phyloP scores from a whole-genome alignment of 495 filamentous ascomycete species.

The Xylaria nigripes region DNA sequence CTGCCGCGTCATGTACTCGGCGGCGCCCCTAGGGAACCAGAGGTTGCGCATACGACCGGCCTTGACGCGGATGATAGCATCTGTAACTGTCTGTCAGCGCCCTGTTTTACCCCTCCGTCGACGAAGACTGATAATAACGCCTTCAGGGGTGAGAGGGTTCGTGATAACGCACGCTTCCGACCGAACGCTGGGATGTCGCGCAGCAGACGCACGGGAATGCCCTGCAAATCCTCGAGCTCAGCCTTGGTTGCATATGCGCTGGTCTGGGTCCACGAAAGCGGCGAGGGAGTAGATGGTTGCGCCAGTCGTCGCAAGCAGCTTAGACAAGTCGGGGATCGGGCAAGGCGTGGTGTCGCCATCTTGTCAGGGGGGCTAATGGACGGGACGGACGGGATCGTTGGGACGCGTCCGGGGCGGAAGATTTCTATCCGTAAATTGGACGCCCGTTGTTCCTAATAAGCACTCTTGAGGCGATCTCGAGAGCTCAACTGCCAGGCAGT shows the following conservation, averaged over 20 bases:
- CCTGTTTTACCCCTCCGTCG: background rate
- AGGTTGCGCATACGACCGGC: slow-evolving; percentile 42
- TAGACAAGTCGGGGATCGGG: slow-evolving; percentile 20
- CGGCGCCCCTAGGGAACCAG: slow-evolving; percentile 35
- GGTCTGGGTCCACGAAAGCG: slow-evolving; percentile 27
- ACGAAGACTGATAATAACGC: background rate
- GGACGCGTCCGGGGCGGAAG: background rate
- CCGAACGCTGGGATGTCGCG: slow-evolving; percentile 54
- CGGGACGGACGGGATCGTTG: too few species aligned
- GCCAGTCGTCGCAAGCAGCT: slow-evolving; percentile 22
- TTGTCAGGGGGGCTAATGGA: slow-evolving; percentile 4
- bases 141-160: background rate
- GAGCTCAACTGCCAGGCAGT: background rate
- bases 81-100: slow-evolving; percentile 14
- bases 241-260: slow-evolving; percentile 44
- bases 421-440: background rate
- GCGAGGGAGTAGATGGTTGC: slow-evolving; percentile 8
- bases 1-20: slow-evolving; percentile 38
- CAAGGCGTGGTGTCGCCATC: slow-evolving; percentile 19
- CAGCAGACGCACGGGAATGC: slow-evolving; percentile 52
- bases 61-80: slow-evolving; percentile 37
- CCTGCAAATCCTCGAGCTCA: slow-evolving; percentile 31
- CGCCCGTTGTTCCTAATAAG: background rate
- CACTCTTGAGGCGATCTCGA: background rate
- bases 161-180: slow-evolving; percentile 40